Evolutionary conservation across 176 grass and related monocot species (phyloP), one percentile per base, ranked within the genome.

Genomic region (Rhynchospora tenuis): DNA sequence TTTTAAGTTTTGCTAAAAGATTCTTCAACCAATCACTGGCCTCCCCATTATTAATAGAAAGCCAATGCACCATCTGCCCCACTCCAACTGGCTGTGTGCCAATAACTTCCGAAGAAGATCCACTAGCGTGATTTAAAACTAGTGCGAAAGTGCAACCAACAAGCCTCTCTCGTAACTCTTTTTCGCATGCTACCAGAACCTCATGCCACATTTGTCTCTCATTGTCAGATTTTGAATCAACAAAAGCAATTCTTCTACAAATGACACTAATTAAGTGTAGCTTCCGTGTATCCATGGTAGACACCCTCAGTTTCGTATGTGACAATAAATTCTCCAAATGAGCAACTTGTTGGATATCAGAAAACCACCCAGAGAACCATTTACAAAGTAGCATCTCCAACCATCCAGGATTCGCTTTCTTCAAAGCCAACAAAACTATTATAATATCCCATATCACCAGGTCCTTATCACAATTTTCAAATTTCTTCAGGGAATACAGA

Each of bases 241-340:
- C 83, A 13, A 88, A 67, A 80, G 89, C 89, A 83, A 94, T 54
- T 92, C 86, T 90, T 89, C 92, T 90, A 86, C 86, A 88, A 59
- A 94, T 88, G 64, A 94, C 84, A 81, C 93, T 94, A 27, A 92
- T 65, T 55, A 97, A 91, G n/a, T 91, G 86, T 47, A 97, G 77
- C 86, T 88, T 97, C 55, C 90, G 76, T 54, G 63, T 85, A 81
- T 87, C 89, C 42, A 88, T 68, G 55, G 58, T 81, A 16, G 85
- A 86, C 59, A 97, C 22, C 83, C 81, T 86, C 47, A 58, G 76
- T 38, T 31, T 77, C 47, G 59, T 66, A 74, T 56, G 73, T 71
- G 59, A 90, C 57, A 81, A 70, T 0, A 83, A 38, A 87, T 90
- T 86, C 29, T 90, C 59, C 63, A 15, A 91, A 51, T 77, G 83